Conservation (phyloP, 169 alveolate species). For the Amoebophrya sp. region DNA sequence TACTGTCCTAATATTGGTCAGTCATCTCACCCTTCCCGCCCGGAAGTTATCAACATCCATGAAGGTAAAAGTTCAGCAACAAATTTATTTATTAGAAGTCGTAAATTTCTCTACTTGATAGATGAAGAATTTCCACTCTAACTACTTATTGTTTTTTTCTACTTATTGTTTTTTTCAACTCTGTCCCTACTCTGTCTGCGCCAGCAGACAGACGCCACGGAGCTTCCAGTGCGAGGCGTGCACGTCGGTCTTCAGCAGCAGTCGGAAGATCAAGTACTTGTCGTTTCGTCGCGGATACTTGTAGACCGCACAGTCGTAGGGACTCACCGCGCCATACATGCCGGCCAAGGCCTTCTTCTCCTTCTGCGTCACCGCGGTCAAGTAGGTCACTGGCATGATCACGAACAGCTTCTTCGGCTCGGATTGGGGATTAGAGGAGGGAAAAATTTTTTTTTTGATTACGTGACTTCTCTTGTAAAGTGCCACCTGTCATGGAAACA, state of each 20-base stretch:
- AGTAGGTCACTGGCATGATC: slow-evolving; percentile 72
- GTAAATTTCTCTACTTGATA: not conserved
- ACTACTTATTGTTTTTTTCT: not conserved
- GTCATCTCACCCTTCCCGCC: not conserved
- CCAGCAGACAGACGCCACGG: slow-evolving; percentile 62
- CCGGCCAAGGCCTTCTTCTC: slow-evolving; percentile 66
- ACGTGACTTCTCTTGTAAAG: slow-evolving; percentile 41
- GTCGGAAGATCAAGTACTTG: slow-evolving; percentile 82
- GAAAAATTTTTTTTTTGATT: not conserved
- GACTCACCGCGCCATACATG: slow-evolving; percentile 68
- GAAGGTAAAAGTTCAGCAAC: not conserved
- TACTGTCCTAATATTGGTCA: too few relatives aligned
- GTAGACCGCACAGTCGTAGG: slow-evolving; percentile 86
- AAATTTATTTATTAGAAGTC: not conserved
- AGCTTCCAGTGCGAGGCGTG: slow-evolving; percentile 67
- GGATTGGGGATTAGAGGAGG: slow-evolving; percentile 6
- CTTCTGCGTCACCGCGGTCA: slow-evolving; percentile 75
- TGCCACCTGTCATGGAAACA: slow-evolving; percentile 59
- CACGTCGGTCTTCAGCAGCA: slow-evolving; percentile 71
- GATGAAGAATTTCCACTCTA: not conserved
- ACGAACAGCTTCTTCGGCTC: slow-evolving; percentile 65
- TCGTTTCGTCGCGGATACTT: slow-evolving; percentile 86
- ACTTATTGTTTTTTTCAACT: not conserved
- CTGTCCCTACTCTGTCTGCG: slow-evolving; percentile 60
- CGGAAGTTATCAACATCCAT: not conserved